Base-by-base conservation (phyloP, 78 protist genomes). In the Dictyostelium firmibasis region DNA sequence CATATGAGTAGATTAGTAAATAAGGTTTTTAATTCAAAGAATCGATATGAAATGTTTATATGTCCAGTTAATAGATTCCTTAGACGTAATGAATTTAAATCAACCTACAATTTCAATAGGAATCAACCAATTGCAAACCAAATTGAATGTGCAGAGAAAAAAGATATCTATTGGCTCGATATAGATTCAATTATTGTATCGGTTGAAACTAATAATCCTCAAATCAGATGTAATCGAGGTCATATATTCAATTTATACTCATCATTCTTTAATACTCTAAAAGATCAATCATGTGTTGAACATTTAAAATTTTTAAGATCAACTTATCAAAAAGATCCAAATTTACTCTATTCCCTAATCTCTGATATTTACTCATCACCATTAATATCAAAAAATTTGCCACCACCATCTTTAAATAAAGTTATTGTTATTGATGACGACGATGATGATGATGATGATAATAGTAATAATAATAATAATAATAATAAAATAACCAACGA, bases 1-100 rank as follows among this genome's bases (percentile, higher is more conserved):
- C 60, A 77, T 77, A 18, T 16, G 16, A 27, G 18, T 25, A 23
- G 60, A 2, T 38, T 77, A 33, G n/a, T 77, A 23, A 41, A 1
- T 18, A 35, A 41, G 41, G 41, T 77, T n/a, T 23, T 31, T 41
- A 77, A 43, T 41, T n/a, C 18, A 41, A 41, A 11, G 1, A 77
- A 77, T 41, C 25, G 16, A n/a, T 77, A 77, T 77, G 60, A 35
- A 41, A 77, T 77, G 83, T 77, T 31, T 77, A 41, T 77, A 41
- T 35, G 64, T 10, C 83, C 83, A 77, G 29, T 77, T 11, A 20
- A 35, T n/a, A 77, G 83, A 41, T 77, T 41, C 13, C 25, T 77
- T 6, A 38, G n/a, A 41, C 1, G 13, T 11, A 41, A 77, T 41
- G 83, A 77, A 41, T 77, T 77, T 77, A 77, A 41, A 77, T 41